Base-by-base conservation (phyloP, 768 basidiomycete genomes). In the Calvatia gigantea region DNA sequence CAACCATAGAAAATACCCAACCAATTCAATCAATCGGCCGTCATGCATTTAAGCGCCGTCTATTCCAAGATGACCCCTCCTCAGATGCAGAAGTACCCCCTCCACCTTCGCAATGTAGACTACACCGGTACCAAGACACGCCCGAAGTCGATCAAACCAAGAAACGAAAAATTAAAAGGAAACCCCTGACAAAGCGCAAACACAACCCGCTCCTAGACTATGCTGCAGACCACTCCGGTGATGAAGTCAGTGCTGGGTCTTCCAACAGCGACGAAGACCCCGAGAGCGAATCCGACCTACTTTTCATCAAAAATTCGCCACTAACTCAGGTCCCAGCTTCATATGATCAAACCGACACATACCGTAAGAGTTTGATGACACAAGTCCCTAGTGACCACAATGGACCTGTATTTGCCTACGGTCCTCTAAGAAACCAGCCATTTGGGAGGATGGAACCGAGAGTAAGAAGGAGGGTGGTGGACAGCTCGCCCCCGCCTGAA, bases 221-320 rank as follows among this genome's bases (percentile, higher is more conserved):
- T 31, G 86, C 85, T 64, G 91, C 91, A 2, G 69, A 69, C 15
- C 91, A 92, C 62, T 94, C 92, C 7, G 91, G 90, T 17, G 89
- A 90, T 54, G 91, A 93, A 63, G 75, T 76, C 52, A 86, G 85
- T 61, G 79, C 75, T 52, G 89, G 88, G 31, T 74, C 73, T 1
- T 86, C 85, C 0, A 75, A 71, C 31, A 76, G 71, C 61, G 81
- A 76, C 58, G 79, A 82, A 35, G 77, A 80, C 23, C 74, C 71
- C 25, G 87, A 87, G 62, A 80, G 75, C 64, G 89, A 87, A 62
- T 83, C 80, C 31, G 90, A 93, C 63, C 73, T 79, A 43, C 72
- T 67, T 59, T 94, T 94, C 69, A 67, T 91, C 31, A 75, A 82
- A 57, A 80, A 85, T 44, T 68, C 82, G 15, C 76, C 83, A 2